These are phyloP conservation scores for Suillus paluster DNA, from an alignment of 768 basidiomycete species.

Conservation along the genomic window DNA sequence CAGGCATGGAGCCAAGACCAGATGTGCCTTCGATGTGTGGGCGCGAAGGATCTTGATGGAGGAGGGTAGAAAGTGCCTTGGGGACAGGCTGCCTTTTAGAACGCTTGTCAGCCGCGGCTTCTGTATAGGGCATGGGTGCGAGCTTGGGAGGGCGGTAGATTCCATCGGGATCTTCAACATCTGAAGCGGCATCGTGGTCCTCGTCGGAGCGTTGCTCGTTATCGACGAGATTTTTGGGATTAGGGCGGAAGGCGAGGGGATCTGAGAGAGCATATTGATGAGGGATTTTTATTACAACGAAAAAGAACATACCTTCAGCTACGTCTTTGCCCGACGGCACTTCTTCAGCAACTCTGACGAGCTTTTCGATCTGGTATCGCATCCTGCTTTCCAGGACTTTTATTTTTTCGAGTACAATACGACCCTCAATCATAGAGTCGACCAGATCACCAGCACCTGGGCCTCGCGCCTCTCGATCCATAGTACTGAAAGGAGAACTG, in stretches of 20 bases:
- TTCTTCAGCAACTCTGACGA: slow-evolving; percentile 78
- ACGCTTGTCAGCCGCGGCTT: slow-evolving; percentile 51
- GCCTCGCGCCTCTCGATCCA: slow-evolving; percentile 59
- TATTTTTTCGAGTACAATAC: slow-evolving; percentile 88
- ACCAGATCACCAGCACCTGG: slow-evolving; percentile 72
- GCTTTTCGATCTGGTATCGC: slow-evolving; percentile 95
- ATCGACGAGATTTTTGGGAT: slow-evolving; percentile 73
- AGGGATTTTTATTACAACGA: neutral
- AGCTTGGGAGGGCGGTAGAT: slow-evolving; percentile 88
- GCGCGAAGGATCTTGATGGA: slow-evolving; percentile 55
- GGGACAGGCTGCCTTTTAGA: slow-evolving; percentile 60
- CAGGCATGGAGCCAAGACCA: slow-evolving; percentile 67
- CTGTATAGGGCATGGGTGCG: slow-evolving; percentile 86
- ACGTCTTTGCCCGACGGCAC: slow-evolving; percentile 44
- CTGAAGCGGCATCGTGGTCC: slow-evolving; percentile 15
- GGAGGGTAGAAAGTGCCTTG: slow-evolving; percentile 60
- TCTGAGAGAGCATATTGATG: slow-evolving; percentile 50
- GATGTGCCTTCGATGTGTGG: slow-evolving; percentile 76
- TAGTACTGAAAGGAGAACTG: slow-evolving; percentile 52
- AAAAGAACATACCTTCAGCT: slow-evolving; percentile 58
- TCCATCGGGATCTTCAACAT: slow-evolving; percentile 41
- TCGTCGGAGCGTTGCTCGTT: slow-evolving; percentile 43
- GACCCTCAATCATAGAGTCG: slow-evolving; percentile 76
- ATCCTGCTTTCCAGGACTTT: slow-evolving; percentile 84
- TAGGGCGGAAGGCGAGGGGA: slow-evolving; percentile 90